Evolutionary conservation across 805 yeast species (phyloP).

Genomic region (Wickerhamiella allomyrinae): DNA sequence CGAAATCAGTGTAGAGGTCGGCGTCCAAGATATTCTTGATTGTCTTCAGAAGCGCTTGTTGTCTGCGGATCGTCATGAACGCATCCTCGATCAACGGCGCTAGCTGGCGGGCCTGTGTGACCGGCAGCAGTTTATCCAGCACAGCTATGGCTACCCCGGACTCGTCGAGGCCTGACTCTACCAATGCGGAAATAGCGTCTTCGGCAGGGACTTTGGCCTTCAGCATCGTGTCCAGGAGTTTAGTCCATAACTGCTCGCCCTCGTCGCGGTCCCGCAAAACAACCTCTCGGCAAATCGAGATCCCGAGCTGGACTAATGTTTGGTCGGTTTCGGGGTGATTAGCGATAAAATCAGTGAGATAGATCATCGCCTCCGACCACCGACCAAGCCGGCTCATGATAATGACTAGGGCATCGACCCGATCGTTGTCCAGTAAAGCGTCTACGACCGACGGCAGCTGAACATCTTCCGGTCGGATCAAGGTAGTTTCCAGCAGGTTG

Average conservation of each 20-base stretch:
- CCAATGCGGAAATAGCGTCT: conserved; percentile 1
- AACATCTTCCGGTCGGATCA: conserved; percentile 21
- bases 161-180: conserved; percentile 4
- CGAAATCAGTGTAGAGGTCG: conserved; percentile 38
- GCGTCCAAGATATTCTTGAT: conserved; percentile 32
- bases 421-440: conserved; percentile 14
- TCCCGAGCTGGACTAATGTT: conserved; percentile 8
- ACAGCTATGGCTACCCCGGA: background rate
- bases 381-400: conserved; percentile 16
- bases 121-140: conserved; percentile 3
- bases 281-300: conserved; percentile 15
- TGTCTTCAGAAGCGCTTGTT: conserved; percentile 5
- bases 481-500: conserved; percentile 11
- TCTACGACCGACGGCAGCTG: conserved; percentile 21
- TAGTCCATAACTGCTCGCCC: conserved; percentile 29
- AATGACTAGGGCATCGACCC: conserved; percentile 20
- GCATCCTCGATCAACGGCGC: conserved; percentile 3
- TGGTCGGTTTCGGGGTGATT: conserved; percentile 13
- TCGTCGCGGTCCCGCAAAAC: conserved; percentile 8
- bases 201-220: conserved; percentile 4
- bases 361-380: conserved; percentile 22
- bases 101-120: background rate
- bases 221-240: conserved; percentile 29
- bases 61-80: conserved; percentile 5
- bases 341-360: conserved; percentile 9